Evolutionary conservation across 495 filamentous ascomycete genomes (phyloP), one percentile per base, ranked within the genome.

Genomic region (Xylaria grammica): DNA sequence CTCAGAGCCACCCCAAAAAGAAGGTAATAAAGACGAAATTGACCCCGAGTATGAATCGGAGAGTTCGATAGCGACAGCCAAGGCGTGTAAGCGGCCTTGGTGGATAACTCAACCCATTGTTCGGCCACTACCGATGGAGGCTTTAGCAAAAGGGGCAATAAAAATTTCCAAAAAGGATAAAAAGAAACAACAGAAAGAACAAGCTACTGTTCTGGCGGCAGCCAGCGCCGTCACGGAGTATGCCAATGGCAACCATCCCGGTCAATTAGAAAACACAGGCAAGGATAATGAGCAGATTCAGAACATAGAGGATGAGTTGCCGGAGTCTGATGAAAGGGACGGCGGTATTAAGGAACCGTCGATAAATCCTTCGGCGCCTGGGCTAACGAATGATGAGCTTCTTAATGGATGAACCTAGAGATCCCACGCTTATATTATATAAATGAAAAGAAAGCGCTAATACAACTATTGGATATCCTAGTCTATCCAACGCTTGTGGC

Each of bases 101-200:
- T 99, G 94, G 91, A 80, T 97, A 4, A 94, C 91, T 48, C 95
- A 99, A 77, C 92, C 95, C 3, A 91, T 97, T 67, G 82, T 97
- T 2, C 81, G 95, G 32, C 94, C 93, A 40, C 69, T 97, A 69
- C 95, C 95, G 0, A 91, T 91, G 69, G 94, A 98, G 78, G 95
- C 95, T 19, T 64, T 94, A 60, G 87, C 87, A 68, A 92, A 89
- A 69, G 95, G 95, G 3, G 87, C 88, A 42, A 80, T 97, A 70
- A 85, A 79, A 56, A 73, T 86, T 42, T 90, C 87, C 50, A 83
- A 81, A 73, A 85, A 84, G 73, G 79, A 81, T 40, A 75, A 67
- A 73, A 77, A 69, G 62, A 74, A 70, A 62, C 66, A 68, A 30
- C 74, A 74, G 62, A 45, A 69, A 53, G 73, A 57, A 29, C 32